These are phyloP conservation scores for Leucosporidium scottii DNA, from an alignment of 768 basidiomycete species.

Conservation along the genomic window DNA sequence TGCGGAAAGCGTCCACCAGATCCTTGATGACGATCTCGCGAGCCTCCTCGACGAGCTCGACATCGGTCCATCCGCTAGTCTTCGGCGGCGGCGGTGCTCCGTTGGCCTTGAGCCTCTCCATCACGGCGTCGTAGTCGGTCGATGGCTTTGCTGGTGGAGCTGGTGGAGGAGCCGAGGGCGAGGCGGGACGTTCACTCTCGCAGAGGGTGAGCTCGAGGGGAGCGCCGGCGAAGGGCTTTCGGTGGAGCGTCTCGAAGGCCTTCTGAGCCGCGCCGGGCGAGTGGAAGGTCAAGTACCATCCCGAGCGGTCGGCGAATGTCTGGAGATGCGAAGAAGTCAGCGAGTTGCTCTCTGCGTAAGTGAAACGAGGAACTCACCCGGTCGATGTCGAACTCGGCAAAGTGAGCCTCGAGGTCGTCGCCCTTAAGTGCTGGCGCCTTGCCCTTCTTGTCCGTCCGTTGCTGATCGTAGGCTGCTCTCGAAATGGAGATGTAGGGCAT, in stretches of 20 bases:
- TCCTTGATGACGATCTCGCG: conserved; percentile 30
- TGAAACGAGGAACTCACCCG: conserved; percentile 4
- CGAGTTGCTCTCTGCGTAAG: too few relatives aligned
- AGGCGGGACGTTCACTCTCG: not conserved
- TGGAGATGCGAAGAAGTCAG: too few relatives aligned
- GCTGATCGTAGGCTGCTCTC: conserved; percentile 4
- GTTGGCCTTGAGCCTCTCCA: conserved; percentile 7
- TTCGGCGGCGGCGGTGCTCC: conserved; percentile 7
- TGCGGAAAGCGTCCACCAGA: conserved; percentile 26
- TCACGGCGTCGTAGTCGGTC: conserved; percentile 3
- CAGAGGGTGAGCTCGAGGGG: conserved; percentile 30
- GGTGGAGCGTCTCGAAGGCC: conserved; percentile 58
- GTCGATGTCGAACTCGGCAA: conserved; percentile 22
- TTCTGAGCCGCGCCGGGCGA: conserved; percentile 58
- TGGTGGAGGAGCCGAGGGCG: not conserved
- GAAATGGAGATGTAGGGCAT: conserved; percentile 17
- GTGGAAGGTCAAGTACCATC: conserved; percentile 76
- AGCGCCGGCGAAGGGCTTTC: conserved; percentile 35
- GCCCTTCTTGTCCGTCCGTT: not conserved
- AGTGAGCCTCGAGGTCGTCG: conserved; percentile 26
- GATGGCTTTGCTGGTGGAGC: not conserved
- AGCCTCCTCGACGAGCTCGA: conserved; percentile 29
- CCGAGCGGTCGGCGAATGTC: conserved; percentile 39
- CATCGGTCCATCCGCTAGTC: conserved; percentile 29
- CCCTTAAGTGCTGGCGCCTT: conserved; percentile 14